Base-by-base conservation (phyloP, 371 early-diverging fungal species). In the Mucor mucedo region DNA sequence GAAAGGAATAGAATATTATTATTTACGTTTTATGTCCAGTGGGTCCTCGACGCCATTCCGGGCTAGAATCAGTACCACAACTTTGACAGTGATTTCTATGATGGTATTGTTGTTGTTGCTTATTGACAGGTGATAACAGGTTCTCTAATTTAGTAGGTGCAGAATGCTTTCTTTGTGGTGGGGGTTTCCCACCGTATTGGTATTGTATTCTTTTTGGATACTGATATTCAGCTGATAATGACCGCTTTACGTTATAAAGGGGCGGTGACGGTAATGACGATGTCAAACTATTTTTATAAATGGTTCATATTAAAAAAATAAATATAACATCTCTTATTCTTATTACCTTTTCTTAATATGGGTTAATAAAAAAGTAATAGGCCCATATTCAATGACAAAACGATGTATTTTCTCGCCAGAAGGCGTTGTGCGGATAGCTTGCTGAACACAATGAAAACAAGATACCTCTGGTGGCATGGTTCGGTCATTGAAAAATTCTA, bases 41-140 rank as follows among this genome's bases (percentile, higher is more conserved):
- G 4, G 82, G 82, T 2, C 82, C 82, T 53, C 77, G 62, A 38
- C 82, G 62, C 82, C 82, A 81, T 73, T 81, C 82, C 28, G 82
- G 82, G 60, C 82, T 81, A 11, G 73, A 65, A 45, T 62, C 62
- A 48, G 82, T 78, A 16, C 75, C 75, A 71, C 82, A 81, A 52
- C 78, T 78, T 60, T 76, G 77, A 65, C 82, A 81, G 35, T 58
- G 55, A 53, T 55, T 38, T 13, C 38, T 52, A 32, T 57, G 50
- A 35, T 41, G 28, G 27, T 41, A 45, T 39, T 38, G 32, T 14
- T 60, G 50, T 4, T 47, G 48, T 47, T 47, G 48, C 7, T 47
- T n/a, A 27, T n/a, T 47, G 48, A 50, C 32, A 30, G 47, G 53
- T 45, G 21, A 38, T 61, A 54, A 40, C 32, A 60, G 16, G 11